These are phyloP conservation scores for Schwanniomyces occidentalis DNA, from an alignment of 805 yeast genomes.

Conservation along the genomic window DNA sequence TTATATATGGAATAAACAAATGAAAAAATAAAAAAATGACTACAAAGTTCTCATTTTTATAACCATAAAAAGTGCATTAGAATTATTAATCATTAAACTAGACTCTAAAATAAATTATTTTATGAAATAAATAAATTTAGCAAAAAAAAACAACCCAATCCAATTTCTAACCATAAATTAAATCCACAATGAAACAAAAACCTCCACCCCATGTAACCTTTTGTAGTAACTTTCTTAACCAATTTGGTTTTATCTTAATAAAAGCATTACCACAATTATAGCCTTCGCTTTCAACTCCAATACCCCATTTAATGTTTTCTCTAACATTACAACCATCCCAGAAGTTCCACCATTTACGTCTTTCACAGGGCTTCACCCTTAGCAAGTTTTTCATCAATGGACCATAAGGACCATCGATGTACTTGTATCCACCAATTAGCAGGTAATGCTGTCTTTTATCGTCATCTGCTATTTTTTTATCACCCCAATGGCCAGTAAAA, in stretches of 20 bases:
- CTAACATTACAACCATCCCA: conserved; percentile 82
- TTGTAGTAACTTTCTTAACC: conserved; percentile 50
- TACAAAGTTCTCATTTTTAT: too few species aligned
- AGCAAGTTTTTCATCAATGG: conserved; percentile 78
- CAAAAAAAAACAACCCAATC: not conserved
- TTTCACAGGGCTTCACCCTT: conserved; percentile 74
- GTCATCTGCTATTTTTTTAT: conserved; percentile 57
- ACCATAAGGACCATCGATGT: conserved; percentile 91
- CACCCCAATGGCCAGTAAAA: conserved; percentile 90
- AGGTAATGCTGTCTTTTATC: conserved; percentile 87
- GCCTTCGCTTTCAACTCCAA: conserved; percentile 87
- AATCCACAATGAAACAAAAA: conserved; percentile 54
- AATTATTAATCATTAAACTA: not conserved
- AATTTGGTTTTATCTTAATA: conserved; percentile 50
- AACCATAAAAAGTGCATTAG: not conserved
- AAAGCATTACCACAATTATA: conserved; percentile 74
- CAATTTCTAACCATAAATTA: conserved; percentile 41
- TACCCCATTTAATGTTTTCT: conserved; percentile 71
- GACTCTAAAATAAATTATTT: too few species aligned
- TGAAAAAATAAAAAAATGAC: too few species aligned
- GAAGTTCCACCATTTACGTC: conserved; percentile 91
- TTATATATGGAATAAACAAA: too few species aligned
- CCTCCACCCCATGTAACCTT: conserved; percentile 63
- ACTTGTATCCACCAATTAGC: conserved; percentile 80
- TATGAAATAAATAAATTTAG: too few species aligned